These are phyloP conservation scores for Cyberlindnera americana DNA, from an alignment of 805 yeast genomes.

Conservation along the genomic window DNA sequence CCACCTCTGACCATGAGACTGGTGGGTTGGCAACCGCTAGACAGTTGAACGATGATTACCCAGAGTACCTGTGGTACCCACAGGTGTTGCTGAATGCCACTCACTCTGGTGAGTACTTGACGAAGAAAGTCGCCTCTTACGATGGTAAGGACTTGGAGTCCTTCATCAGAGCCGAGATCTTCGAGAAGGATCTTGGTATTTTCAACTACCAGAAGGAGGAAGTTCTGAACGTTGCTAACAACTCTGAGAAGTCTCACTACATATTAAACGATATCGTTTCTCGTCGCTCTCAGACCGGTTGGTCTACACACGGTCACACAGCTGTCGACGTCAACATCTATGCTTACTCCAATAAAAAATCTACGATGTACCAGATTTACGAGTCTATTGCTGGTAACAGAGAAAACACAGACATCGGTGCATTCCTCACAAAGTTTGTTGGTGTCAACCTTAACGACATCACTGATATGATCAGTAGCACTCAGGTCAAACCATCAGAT, in stretches of 20 bases:
- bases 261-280: slow-evolving; percentile 69
- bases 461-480: slow-evolving; percentile 46
- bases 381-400: slow-evolving; percentile 67
- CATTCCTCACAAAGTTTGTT: slow-evolving; percentile 56
- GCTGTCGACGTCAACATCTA: slow-evolving; percentile 95
- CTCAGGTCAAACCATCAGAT: slow-evolving; percentile 37
- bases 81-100: slow-evolving; percentile 64
- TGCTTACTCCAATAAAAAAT: slow-evolving; percentile 61
- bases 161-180: slow-evolving; percentile 50
- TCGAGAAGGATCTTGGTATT: slow-evolving; percentile 68
- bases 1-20: slow-evolving; percentile 94
- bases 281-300: slow-evolving; percentile 84
- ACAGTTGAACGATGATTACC: slow-evolving; percentile 65
- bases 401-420: slow-evolving; percentile 84
- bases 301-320: slow-evolving; percentile 95
- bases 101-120: slow-evolving; percentile 74
- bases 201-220: slow-evolving; percentile 54
- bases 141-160: slow-evolving; percentile 34
- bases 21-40: slow-evolving; percentile 91
- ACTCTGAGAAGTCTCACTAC: slow-evolving; percentile 36
- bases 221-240: slow-evolving; percentile 37
- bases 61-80: slow-evolving; percentile 88
- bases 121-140: slow-evolving; percentile 39
- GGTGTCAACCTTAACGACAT: slow-evolving; percentile 44
- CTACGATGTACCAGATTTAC: slow-evolving; percentile 35